Percentiles rank a stretch among this genome's conserved stretches.
These are phyloP conservation scores for Pneumocystis canis DNA, from an alignment of 1,139 yeast species.

Conservation along the genomic window DNA sequence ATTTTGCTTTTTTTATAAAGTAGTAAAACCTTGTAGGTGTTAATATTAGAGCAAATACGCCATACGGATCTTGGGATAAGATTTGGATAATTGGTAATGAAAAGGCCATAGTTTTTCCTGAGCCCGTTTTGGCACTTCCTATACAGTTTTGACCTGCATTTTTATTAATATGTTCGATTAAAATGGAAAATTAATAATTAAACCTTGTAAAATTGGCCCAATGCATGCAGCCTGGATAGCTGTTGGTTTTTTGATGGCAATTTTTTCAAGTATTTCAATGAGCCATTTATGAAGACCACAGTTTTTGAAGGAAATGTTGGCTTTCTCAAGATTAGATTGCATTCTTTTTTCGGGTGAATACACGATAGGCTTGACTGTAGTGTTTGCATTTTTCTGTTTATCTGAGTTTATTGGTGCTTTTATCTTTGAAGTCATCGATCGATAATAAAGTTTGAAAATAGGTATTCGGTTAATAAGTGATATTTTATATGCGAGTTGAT, in stretches of 20 bases:
- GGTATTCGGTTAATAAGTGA: no score
- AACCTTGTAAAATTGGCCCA: slow-evolving; percentile 57
- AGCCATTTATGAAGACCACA: slow-evolving; percentile 82
- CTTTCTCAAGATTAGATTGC: background rate
- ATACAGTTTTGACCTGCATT: slow-evolving; percentile 59
- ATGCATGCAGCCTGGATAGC: slow-evolving; percentile 79
- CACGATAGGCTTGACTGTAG: background rate
- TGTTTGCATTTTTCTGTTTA: background rate
- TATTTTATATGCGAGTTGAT: no score
- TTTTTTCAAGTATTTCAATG: slow-evolving; percentile 58
- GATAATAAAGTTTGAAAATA: no score
- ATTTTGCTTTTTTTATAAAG: background rate
- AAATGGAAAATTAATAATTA: background rate
- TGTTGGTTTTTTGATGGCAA: slow-evolving; percentile 75
- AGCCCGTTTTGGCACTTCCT: slow-evolving; percentile 97
- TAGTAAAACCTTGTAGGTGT: slow-evolving; percentile 54
- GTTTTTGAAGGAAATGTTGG: slow-evolving; percentile 32
- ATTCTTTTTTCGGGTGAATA: background rate
- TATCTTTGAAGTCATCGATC: no score
- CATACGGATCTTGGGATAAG: slow-evolving; percentile 93
- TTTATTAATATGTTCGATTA: background rate
- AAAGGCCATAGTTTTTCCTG: slow-evolving; percentile 95
- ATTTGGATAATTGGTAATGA: slow-evolving; percentile 88
- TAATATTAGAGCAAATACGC: slow-evolving; percentile 72
- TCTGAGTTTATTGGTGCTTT: background rate